Percentiles rank a stretch among this genome's conserved stretches.
Evolutionary conservation across 192 early-diverging fungal species (phyloP).

Genomic region (Chytriomyces hyalinus): DNA sequence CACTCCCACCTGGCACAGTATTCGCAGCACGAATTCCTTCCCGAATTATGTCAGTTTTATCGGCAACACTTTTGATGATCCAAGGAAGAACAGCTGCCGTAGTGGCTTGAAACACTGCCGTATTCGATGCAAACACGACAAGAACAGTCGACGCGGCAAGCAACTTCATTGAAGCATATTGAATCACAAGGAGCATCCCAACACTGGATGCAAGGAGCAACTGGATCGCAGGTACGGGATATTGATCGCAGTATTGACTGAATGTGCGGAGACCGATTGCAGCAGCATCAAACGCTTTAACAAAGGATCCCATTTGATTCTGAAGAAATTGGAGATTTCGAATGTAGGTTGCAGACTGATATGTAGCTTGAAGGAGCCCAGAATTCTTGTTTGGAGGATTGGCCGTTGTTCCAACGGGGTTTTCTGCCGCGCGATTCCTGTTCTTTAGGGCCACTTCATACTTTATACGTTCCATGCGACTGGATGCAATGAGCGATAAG

Average conservation of each 20-base stretch:
- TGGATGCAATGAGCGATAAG: conserved; percentile 56
- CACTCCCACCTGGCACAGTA: conserved; percentile 13
- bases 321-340: conserved; percentile 77
- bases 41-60: conserved; percentile 46
- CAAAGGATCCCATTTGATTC: conserved; percentile 72
- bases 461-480: conserved; percentile 57
- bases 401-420: no score
- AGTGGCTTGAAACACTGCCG: conserved; percentile 56
- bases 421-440: not conserved
- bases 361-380: not conserved
- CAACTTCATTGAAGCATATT: conserved; percentile 43
- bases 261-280: conserved; percentile 1
- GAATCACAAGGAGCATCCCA: conserved; percentile 36
- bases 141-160: conserved; percentile 61
- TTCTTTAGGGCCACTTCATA: conserved; percentile 29
- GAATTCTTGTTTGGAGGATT: not conserved
- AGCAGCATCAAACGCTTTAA: conserved; percentile 33
- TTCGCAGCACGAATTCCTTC: conserved; percentile 38
- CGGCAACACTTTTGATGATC: conserved; percentile 41
- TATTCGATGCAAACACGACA: conserved; percentile 63
- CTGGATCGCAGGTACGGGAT: conserved; percentile 41
- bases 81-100: conserved; percentile 48
- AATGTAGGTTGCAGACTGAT: conserved; percentile 62
- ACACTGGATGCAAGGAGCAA: conserved; percentile 44
- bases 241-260: conserved; percentile 39